Evolutionary conservation across 192 early-diverging fungal species (phyloP).

Genomic region (Gryganskiella cystojenkinii): DNA sequence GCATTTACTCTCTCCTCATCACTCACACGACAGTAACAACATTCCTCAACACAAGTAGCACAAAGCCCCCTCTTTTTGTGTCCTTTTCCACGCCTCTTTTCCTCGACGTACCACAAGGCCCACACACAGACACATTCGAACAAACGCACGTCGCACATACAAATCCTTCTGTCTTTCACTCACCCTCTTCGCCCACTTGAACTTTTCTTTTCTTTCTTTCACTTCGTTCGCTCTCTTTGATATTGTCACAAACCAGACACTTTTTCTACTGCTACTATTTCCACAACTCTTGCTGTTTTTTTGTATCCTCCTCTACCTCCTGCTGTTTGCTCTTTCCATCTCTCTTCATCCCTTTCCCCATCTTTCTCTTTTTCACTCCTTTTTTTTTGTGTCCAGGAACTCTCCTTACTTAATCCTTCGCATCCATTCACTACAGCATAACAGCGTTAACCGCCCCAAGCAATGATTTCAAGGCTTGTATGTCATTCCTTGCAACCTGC

Average conservation of each 20-base stretch:
- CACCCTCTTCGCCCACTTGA: neutral
- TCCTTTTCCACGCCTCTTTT: neutral
- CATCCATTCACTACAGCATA: neutral
- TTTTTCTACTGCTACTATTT: neutral
- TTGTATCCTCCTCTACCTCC: neutral
- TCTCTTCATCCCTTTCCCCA: neutral
- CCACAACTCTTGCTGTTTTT: neutral
- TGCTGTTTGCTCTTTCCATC: neutral
- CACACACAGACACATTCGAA: neutral
- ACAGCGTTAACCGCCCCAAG: neutral
- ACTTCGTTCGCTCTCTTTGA: neutral
- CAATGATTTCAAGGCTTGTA: slow-evolving; percentile 50
- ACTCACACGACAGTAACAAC: no score
- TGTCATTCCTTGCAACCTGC: slow-evolving; percentile 15
- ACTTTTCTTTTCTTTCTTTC: neutral
- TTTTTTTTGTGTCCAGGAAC: neutral
- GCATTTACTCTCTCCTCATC: neutral
- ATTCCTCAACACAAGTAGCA: no score
- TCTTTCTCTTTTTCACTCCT: neutral
- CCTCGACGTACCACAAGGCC: neutral
- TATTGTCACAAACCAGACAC: no score
- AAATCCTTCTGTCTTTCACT: neutral
- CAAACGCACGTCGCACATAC: no score
- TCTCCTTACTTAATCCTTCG: neutral
- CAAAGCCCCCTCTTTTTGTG: no score